Conservation (phyloP, 495 filamentous ascomycete genomes). For the Glutinoglossum americanum region DNA sequence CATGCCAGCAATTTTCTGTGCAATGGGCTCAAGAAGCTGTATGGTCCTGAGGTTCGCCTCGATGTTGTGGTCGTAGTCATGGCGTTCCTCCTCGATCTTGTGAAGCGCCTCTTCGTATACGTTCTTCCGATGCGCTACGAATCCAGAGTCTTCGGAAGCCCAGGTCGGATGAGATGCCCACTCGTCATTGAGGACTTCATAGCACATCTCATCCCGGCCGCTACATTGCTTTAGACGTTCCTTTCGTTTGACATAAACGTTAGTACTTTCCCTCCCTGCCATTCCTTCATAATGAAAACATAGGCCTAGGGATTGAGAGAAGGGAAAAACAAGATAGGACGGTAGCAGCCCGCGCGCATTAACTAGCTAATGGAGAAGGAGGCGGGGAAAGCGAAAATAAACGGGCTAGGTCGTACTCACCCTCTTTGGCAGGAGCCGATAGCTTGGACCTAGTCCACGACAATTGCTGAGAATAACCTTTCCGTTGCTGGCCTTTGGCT, state of each 20-base stretch:
- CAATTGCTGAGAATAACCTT: constrained; percentile 82
- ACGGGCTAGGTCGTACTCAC: constrained; percentile 17
- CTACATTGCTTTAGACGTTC: constrained; percentile 75
- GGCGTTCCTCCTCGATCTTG: constrained; percentile 90
- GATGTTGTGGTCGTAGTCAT: constrained; percentile 97
- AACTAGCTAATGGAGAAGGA: constrained; percentile 1
- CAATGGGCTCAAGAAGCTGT: constrained; percentile 83
- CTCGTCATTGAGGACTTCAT: constrained; percentile 80
- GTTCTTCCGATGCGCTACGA: constrained; percentile 95
- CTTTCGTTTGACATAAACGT: constrained; percentile 1
- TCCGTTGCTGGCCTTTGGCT: constrained; percentile 45
- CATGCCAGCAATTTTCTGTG: constrained; percentile 65
- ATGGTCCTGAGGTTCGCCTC: constrained; percentile 85
- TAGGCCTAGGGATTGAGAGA: background rate
- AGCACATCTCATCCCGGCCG: constrained; percentile 84
- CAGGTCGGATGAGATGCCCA: constrained; percentile 98
- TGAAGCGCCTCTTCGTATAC: constrained; percentile 79
- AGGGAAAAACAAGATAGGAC: background rate
- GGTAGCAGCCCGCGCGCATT: too few relatives aligned
- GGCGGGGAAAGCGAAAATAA: background rate
- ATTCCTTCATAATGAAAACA: background rate
- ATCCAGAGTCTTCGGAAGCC: constrained; percentile 96
- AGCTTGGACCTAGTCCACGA: constrained; percentile 81
- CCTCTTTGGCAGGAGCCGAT: constrained; percentile 71
- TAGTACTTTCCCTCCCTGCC: background rate